A percentile compares a stretch with the other conserved stretches of the same genome.
phyloP scores from a whole-genome alignment of 106 monocot species.

The Dendrobium officinale region DNA sequence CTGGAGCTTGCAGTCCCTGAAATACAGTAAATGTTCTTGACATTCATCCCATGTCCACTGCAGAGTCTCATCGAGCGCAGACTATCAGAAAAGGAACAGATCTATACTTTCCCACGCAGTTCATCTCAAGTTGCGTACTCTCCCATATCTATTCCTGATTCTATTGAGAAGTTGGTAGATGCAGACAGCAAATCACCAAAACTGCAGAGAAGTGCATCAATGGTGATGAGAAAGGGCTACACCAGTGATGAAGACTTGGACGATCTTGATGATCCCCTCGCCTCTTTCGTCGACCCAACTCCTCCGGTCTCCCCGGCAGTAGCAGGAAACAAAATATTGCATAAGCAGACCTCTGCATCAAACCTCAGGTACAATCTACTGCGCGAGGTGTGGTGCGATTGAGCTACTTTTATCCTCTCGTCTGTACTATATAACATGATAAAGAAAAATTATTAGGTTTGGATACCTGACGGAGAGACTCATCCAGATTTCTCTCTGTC shows the following conservation, averaged over 20 bases:
- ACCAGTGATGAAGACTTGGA: slow-evolving; percentile 71
- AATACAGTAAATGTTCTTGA: too few species aligned
- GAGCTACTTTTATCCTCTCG: slow-evolving; percentile 1
- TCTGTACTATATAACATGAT: neutral
- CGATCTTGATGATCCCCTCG: slow-evolving; percentile 47
- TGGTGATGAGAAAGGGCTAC: slow-evolving; percentile 57
- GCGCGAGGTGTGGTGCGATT: slow-evolving; percentile 45
- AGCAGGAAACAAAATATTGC: neutral
- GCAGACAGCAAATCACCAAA: slow-evolving; percentile 13
- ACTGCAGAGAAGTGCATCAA: slow-evolving; percentile 36
- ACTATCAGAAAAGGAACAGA: slow-evolving; percentile 17
- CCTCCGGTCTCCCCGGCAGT: slow-evolving; percentile 16
- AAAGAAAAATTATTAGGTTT: too few species aligned
- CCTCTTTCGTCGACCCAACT: slow-evolving; percentile 26
- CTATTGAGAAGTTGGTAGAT: slow-evolving; percentile 39
- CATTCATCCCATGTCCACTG: neutral
- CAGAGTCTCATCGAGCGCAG: slow-evolving; percentile 52
- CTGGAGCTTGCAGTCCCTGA: too few species aligned
- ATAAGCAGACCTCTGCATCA: slow-evolving; percentile 3
- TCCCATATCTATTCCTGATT: slow-evolving; percentile 37
- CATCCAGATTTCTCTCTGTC: too few species aligned
- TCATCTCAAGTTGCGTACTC: slow-evolving; percentile 50
- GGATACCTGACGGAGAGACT: accelerated
- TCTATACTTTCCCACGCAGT: slow-evolving; percentile 36
- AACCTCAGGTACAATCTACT: slow-evolving; percentile 46